Percentiles rank a stretch among this genome's conserved stretches.
These are phyloP conservation scores for Singerocomus rubriflavus DNA, from an alignment of 1,284 basidiomycete species.

Conservation along the genomic window DNA sequence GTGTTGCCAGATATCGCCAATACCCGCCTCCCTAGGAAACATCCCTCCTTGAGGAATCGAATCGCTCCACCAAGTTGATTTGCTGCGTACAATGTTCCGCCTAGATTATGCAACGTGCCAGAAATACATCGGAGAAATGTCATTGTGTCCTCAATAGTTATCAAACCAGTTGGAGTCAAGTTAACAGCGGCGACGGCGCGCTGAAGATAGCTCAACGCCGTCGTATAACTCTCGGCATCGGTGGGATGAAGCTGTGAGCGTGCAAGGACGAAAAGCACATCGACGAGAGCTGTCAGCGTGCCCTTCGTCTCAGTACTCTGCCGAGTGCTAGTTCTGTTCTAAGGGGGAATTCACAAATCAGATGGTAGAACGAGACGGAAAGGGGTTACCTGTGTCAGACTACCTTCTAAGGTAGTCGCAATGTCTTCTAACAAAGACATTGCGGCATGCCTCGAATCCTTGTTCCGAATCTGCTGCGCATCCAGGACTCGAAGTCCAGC, in stretches of 20 bases:
- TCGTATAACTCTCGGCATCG: constrained; percentile 51
- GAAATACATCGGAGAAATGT: constrained; percentile 66
- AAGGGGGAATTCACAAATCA: not conserved
- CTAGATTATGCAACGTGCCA: constrained; percentile 64
- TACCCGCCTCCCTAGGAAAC: constrained; percentile 49
- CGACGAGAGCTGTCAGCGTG: constrained; percentile 49
- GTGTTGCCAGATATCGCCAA: constrained; percentile 28
- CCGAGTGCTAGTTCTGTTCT: constrained; percentile 27
- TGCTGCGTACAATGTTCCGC: constrained; percentile 60
- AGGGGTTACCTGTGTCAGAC: constrained; percentile 27
- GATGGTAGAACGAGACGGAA: not conserved
- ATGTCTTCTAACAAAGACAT: constrained; percentile 25
- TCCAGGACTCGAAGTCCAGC: constrained; percentile 47
- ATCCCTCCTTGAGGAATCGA: constrained; percentile 62
- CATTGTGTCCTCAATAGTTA: constrained; percentile 33
- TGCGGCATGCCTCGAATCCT: constrained; percentile 3
- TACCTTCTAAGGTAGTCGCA: constrained; percentile 16
- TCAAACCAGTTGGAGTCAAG: constrained; percentile 2
- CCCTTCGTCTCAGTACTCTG: constrained; percentile 28
- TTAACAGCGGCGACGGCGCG: constrained; percentile 40
- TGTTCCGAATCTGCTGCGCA: constrained; percentile 12
- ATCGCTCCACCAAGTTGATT: constrained; percentile 57
- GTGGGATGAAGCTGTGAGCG: constrained; percentile 43
- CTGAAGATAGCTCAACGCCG: constrained; percentile 47
- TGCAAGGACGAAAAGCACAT: constrained; percentile 60